A percentile compares a stretch with the other conserved stretches of the same genome.
Evolutionary conservation across 139 green algal genomes (phyloP).

Genomic region (Chlamydomonas schloesseri): DNA sequence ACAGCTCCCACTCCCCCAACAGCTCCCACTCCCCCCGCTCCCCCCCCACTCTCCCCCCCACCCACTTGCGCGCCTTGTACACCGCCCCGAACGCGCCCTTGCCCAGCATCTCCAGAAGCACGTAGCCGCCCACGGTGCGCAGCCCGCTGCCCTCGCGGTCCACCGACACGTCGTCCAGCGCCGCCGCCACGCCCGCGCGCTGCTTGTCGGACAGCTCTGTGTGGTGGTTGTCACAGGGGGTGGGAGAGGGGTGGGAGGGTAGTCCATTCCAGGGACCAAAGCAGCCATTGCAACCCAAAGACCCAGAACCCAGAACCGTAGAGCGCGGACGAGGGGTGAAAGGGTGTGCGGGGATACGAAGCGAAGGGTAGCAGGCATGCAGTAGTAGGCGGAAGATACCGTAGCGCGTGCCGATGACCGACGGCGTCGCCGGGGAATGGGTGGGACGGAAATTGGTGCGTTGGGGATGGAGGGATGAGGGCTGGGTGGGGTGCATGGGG

Average conservation of each 20-base stretch:
- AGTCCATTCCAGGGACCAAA: too few relatives aligned
- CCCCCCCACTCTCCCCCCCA: background rate
- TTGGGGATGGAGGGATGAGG: too few relatives aligned
- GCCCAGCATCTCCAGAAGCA: constrained; percentile 69
- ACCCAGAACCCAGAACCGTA: too few relatives aligned
- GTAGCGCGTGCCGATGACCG: too few relatives aligned
- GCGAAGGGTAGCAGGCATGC: too few relatives aligned
- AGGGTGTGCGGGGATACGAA: background rate
- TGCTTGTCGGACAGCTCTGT: constrained; percentile 61
- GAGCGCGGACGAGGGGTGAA: background rate
- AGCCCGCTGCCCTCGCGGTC: constrained; percentile 45
- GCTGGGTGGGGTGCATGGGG: too few relatives aligned
- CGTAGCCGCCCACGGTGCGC: constrained; percentile 50
- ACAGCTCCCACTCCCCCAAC: too few relatives aligned
- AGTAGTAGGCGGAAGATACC: too few relatives aligned
- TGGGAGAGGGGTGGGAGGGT: background rate
- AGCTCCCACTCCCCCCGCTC: too few relatives aligned
- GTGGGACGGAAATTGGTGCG: too few relatives aligned
- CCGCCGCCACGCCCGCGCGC: constrained; percentile 38
- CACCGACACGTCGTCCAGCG: constrained; percentile 63
- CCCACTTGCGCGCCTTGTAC: constrained; percentile 63
- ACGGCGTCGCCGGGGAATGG: too few relatives aligned
- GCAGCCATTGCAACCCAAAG: too few relatives aligned
- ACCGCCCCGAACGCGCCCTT: constrained; percentile 66
- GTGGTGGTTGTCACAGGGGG: background rate